phyloP scores from a whole-genome alignment of 2,329 filamentous ascomycete species.

The Byssoonygena ceratinophila region DNA sequence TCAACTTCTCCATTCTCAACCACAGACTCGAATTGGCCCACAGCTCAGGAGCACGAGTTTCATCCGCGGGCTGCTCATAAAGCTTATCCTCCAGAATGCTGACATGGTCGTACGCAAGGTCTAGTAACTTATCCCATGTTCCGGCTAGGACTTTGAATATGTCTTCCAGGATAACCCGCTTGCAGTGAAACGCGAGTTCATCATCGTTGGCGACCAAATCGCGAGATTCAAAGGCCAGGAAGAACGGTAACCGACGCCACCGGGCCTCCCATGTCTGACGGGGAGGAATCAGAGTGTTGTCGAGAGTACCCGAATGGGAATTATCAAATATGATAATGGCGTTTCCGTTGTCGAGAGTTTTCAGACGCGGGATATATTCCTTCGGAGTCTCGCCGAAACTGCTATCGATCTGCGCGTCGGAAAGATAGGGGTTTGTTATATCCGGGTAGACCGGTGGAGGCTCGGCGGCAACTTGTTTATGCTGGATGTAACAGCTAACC shows the following conservation, averaged over 20 bases:
- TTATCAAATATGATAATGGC: conserved; percentile 47
- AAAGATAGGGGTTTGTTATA: conserved; percentile 38
- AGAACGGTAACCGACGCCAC: conserved; percentile 45
- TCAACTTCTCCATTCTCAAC: conserved; percentile 44
- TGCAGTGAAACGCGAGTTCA: conserved; percentile 38
- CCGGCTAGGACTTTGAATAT: conserved; percentile 40
- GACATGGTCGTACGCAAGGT: conserved; percentile 40
- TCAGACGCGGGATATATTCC: conserved; percentile 33
- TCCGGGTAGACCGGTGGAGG: conserved; percentile 31
- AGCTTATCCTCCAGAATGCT: conserved; percentile 43
- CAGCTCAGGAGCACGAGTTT: conserved; percentile 42
- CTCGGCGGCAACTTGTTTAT: conserved; percentile 34
- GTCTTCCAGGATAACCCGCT: conserved; percentile 42
- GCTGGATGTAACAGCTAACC: conserved; percentile 42
- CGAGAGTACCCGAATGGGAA: conserved; percentile 37
- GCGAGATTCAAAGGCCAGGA: conserved; percentile 34
- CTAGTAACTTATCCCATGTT: conserved; percentile 39
- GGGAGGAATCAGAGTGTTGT: conserved; percentile 43
- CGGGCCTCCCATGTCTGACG: conserved; percentile 42
- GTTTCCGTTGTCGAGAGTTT: conserved; percentile 41
- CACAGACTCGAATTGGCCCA: conserved; percentile 43
- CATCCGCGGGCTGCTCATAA: conserved; percentile 45
- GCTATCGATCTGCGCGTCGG: conserved; percentile 27
- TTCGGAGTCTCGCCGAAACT: conserved; percentile 23
- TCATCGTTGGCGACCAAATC: conserved; percentile 35